A percentile compares a stretch with the other conserved stretches of the same genome.
These are phyloP conservation scores for Leccinum insolens DNA, from an alignment of 1,284 basidiomycete species.

Conservation along the genomic window DNA sequence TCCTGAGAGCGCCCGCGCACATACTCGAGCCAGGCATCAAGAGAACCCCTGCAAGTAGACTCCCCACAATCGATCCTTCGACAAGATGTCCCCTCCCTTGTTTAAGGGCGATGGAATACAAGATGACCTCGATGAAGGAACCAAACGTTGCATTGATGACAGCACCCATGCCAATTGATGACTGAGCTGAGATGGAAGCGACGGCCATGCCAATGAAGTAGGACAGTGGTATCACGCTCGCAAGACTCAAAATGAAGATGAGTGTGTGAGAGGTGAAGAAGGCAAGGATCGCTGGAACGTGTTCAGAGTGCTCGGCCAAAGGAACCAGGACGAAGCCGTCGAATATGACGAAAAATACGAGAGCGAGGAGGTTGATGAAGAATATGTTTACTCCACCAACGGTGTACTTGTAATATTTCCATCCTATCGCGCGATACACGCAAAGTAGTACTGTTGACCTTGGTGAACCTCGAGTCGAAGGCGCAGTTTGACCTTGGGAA, in stretches of 20 bases:
- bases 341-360: constrained; percentile 96
- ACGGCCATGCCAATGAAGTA: constrained; percentile 99
- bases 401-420: constrained; percentile 99
- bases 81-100: constrained; percentile 92
- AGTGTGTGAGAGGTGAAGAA: constrained; percentile 76
- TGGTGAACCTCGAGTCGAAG: constrained; percentile 66
- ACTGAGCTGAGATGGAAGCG: constrained; percentile 97
- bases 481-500: constrained; percentile 72
- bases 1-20: constrained; percentile 89
- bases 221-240: constrained; percentile 94
- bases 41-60: constrained; percentile 92
- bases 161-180: constrained; percentile 98
- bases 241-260: constrained; percentile 86
- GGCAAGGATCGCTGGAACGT: constrained; percentile 68
- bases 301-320: constrained; percentile 62
- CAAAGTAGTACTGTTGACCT: constrained; percentile 90
- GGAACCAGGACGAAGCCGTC: constrained; percentile 88
- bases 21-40: constrained; percentile 98
- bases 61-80: constrained; percentile 96
- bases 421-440: constrained; percentile 90
- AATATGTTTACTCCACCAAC: constrained; percentile 98
- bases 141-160: constrained; percentile 99
- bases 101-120: constrained; percentile 89
- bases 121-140: constrained; percentile 95
- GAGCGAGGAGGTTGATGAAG: constrained; percentile 93